Base-by-base conservation (phyloP, 352 stramenopile genomes). In the Phytophthora uliginosa region DNA sequence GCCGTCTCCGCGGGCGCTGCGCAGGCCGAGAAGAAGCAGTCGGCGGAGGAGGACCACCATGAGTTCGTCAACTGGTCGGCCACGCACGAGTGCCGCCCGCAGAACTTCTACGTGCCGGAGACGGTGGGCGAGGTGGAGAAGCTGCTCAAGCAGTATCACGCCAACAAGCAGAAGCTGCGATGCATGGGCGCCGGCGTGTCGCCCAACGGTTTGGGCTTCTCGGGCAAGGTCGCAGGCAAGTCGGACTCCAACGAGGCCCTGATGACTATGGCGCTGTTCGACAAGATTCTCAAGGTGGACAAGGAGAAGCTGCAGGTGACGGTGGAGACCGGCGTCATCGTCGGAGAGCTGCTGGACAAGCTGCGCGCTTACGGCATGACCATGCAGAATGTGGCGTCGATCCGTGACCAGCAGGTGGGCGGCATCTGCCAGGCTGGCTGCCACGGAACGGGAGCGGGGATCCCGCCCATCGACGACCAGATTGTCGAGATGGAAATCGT, bases 381-480 rank as follows among this genome's bases (percentile, higher is more conserved):
- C 28, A 95, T 99, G 75, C 93, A 99, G 55, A 99, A 99, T 68
- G 93, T 99, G n/a, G 98, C 98, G 28, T 99, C 94, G 5, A 99
- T 99, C 77, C 96, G 95, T 38, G 95, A 99, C 77, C 98, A 99
- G 74, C 97, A 99, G 71, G 92, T 99, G 38, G 98, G 96, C 34
- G 98, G 98, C 2, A 99, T 99, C 71, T 95, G 96, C 18, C 97
- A 99, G 76, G 96, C 91, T 66, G 92, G 91, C 13, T 97, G 92
- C n/a, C 98, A 99, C 78, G 98, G 98, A 47, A 99, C 98, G 22
- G 98, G 98, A 18, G 94, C 91, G 3, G 77, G 64, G 2, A 97
- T 99, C 62, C 94, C 97, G 42, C 97, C 98, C 0, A 98, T 99
- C 59, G 98, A 99, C 79, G 94, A 99, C 74, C 98, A 99, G 81